Percentiles rank a stretch among this genome's conserved stretches.
These are phyloP conservation scores for Aspergillus japonicus DNA, from an alignment of 2,329 filamentous ascomycete species.

Conservation along the genomic window DNA sequence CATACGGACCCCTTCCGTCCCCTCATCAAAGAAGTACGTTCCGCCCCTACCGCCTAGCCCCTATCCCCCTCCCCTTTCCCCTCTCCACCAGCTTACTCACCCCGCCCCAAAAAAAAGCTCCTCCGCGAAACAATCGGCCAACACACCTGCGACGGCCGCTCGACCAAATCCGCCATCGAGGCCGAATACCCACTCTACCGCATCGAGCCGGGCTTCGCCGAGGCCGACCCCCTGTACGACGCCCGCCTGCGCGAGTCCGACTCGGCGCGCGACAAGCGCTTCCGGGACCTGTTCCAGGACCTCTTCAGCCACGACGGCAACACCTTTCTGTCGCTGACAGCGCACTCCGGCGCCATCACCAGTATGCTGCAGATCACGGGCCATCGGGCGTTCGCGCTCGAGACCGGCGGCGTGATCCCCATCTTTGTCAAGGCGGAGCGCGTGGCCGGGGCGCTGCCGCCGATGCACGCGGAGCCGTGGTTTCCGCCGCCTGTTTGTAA, in stretches of 20 bases:
- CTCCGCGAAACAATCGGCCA: constrained; percentile 60
- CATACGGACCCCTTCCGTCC: constrained; percentile 51
- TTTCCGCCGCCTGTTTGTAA: constrained; percentile 25
- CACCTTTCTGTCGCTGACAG: constrained; percentile 55
- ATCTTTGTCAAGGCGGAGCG: constrained; percentile 49
- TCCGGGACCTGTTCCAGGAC: constrained; percentile 51
- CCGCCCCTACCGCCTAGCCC: not conserved
- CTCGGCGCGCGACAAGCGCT: constrained; percentile 48
- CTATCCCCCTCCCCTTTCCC: not conserved
- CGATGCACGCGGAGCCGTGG: constrained; percentile 26
- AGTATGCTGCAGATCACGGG: constrained; percentile 50
- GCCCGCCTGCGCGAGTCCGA: constrained; percentile 50
- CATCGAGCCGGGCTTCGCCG: constrained; percentile 55
- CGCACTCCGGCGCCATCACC: constrained; percentile 59
- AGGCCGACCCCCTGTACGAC: constrained; percentile 56
- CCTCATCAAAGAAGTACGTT: constrained; percentile 53
- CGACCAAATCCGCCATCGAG: constrained; percentile 49
- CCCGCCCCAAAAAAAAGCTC: constrained; percentile 32
- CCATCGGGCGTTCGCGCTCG: constrained; percentile 49
- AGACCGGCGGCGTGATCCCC: constrained; percentile 53
- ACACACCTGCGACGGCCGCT: constrained; percentile 62
- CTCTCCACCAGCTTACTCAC: no score
- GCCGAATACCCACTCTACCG: constrained; percentile 50
- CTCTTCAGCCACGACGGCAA: constrained; percentile 51
- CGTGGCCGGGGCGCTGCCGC: constrained; percentile 18